Base-by-base conservation (phyloP, 1,284 basidiomycete species). In the Cryptococcus deneoformans region DNA sequence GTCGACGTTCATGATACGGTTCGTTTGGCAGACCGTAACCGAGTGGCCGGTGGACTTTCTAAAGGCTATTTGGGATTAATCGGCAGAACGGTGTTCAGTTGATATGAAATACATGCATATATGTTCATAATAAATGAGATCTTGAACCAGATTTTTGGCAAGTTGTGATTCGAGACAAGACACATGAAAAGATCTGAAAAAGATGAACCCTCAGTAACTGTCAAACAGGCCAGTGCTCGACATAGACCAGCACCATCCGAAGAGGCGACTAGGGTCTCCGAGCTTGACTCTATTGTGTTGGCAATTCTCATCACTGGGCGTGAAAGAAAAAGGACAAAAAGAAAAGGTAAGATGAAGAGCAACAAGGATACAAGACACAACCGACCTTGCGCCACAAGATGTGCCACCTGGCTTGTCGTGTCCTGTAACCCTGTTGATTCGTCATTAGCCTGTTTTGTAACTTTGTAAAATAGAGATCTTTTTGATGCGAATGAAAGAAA, bases 221-320 rank as follows among this genome's bases (percentile, higher is more conserved):
- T 71, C 68, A 71, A 66, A 71, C 70, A 69, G 70, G 70, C 70
- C 70, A 58, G 59, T 59, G 59, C 70, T 71, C 70, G 68, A 64
- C 69, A 71, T 56, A 52, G 61, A 68, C 68, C 66, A 67, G 66
- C 66, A 66, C 65, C 45, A 48, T 51, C 59, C 54, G 52, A 57
- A 52, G 58, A 66, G 57, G 67, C 62, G 63, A 69, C 65, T 67
- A 65, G 68, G 68, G 66, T 67, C 68, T 73, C 63, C 69, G 72
- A 75, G 72, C 72, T 75, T 75, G 72, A 75, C 72, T 75, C 72
- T 75, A 72, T 71, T 65, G 67, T 74, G 72, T 72, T 75, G 72
- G 71, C 71, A 69, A 75, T 61, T 75, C 72, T 75, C 72, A 69
- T 75, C 72, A 66, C 64, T 47, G 61, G 61, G 61, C 36, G 49